A percentile compares a stretch with the other conserved stretches of the same genome.
Evolutionary conservation across 192 early-diverging fungal genomes (phyloP).

Genomic region (Cladochytrium replicatum): DNA sequence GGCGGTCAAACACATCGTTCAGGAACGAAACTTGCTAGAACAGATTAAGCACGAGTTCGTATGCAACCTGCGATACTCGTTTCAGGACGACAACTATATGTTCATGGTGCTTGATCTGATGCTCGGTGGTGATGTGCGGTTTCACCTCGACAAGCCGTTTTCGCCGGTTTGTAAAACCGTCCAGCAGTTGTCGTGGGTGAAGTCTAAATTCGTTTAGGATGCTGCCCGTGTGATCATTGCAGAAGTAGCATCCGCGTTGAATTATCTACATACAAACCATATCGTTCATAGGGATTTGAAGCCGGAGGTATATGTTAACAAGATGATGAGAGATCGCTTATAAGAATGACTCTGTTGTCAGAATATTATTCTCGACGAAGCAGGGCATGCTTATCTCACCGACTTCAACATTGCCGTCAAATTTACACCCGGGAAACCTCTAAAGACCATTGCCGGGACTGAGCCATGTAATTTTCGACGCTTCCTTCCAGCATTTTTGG

Average conservation of each 20-base stretch:
- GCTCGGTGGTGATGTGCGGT: constrained; percentile 35
- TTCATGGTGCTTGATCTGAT: constrained; percentile 42
- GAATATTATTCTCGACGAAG: constrained; percentile 30
- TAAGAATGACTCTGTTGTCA: no score
- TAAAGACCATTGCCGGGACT: constrained; percentile 34
- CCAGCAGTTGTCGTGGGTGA: constrained; percentile 1
- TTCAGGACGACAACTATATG: constrained; percentile 33
- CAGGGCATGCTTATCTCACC: constrained; percentile 39
- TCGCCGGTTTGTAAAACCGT: no score
- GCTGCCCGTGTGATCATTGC: constrained; percentile 28
- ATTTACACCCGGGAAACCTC: constrained; percentile 22
- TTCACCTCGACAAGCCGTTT: constrained; percentile 26
- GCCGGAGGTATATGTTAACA: no score
- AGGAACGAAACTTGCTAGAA: constrained; percentile 35
- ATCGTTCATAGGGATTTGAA: constrained; percentile 73
- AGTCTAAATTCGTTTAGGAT: neutral
- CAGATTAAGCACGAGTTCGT: constrained; percentile 40
- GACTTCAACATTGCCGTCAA: constrained; percentile 47
- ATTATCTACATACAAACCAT: constrained; percentile 59
- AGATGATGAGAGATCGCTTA: no score
- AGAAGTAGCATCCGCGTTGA: constrained; percentile 64
- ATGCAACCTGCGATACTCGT: constrained; percentile 30
- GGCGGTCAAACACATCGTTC: constrained; percentile 65
- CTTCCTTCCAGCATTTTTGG: no score
- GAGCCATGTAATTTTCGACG: constrained; percentile 18